Evolutionary conservation across 768 basidiomycete genomes (phyloP), one percentile per base, ranked within the genome.

Genomic region (Dioszegia aurantiaca): DNA sequence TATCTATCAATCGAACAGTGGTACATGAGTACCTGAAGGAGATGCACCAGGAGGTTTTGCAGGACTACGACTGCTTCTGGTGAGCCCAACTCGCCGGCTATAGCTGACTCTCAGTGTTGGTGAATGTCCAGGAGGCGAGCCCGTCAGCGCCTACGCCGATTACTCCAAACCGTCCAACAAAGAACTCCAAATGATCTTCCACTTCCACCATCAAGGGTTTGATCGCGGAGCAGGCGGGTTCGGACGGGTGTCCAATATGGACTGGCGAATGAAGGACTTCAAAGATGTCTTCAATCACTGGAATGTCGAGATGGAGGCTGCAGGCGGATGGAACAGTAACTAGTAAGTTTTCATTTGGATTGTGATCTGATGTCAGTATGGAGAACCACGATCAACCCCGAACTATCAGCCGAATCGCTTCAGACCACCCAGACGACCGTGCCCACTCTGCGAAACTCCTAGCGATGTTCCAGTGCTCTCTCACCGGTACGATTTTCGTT

Each of bases 21-120:
- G 83, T 87, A 0, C 85, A 87, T 65, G 83, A 87, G 56, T 88
- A 81, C 66, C 67, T 89, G 44, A 78, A 82, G 62, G 83, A 88
- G 75, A 86, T 89, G 85, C 72, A 85, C 56, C 53, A 62, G 31
- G 80, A 84, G 61, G 84, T 87, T 3, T 8, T 56, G n/a, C 21
- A 64, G 62, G 55, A 67, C 33, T 72, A 68, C 45, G 63, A 67
- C 42, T 58, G 59, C 12, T 64, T 70, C 39, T 57, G 59, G 69
- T 71, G 56, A 58, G 64, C 58, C 31, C 33, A 14, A 16, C 33
- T 39, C 24, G 19, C 11, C 36, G 2, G 12, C 39, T 27, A 39
- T 14, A 8, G 3, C 6, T 39, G 23, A 3, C 4, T 21, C 12
- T 17, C 36, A 68, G 69, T 33, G 72, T 78, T 14, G 77, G 75